Evolutionary conservation across 495 filamentous ascomycete species (phyloP).

Genomic region (Neurospora terricola): DNA sequence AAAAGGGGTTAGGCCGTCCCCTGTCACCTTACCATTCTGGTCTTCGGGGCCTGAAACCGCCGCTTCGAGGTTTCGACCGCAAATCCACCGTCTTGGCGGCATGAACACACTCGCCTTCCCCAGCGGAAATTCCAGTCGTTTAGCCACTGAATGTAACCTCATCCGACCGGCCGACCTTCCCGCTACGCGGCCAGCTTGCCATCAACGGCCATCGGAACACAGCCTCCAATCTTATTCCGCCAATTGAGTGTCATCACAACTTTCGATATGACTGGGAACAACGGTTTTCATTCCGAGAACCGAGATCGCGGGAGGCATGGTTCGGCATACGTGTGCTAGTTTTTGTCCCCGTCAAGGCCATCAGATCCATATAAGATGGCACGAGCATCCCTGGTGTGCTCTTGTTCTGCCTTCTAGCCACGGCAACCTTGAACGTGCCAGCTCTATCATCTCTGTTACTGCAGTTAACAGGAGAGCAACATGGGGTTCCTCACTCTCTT

Average conservation of each 20-base stretch:
- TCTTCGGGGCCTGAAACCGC: slow-evolving; percentile 1
- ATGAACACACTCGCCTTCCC: slow-evolving; percentile 8
- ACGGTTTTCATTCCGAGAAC: slow-evolving; percentile 3
- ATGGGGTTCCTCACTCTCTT: slow-evolving; percentile 13
- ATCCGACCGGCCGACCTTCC: background rate
- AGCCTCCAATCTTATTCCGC: slow-evolving; percentile 12
- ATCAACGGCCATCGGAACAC: background rate
- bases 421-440: background rate
- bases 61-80: background rate
- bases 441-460: background rate
- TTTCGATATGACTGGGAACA: slow-evolving; percentile 3
- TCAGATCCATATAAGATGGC: background rate
- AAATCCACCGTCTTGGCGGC: slow-evolving; percentile 15
- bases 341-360: background rate
- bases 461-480: slow-evolving; percentile 1
- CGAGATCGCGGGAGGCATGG: slow-evolving; percentile 4
- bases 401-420: background rate
- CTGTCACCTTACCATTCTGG: background rate
- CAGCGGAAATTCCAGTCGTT: background rate
- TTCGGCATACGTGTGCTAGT: background rate
- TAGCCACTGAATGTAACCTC: slow-evolving; percentile 10
- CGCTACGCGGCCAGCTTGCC: background rate
- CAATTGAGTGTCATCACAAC: slow-evolving; percentile 8
- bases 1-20: background rate
- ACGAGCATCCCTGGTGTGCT: background rate